phyloP scores from a whole-genome alignment of 139 green algal genomes.

The Desmodesmus armatus region DNA sequence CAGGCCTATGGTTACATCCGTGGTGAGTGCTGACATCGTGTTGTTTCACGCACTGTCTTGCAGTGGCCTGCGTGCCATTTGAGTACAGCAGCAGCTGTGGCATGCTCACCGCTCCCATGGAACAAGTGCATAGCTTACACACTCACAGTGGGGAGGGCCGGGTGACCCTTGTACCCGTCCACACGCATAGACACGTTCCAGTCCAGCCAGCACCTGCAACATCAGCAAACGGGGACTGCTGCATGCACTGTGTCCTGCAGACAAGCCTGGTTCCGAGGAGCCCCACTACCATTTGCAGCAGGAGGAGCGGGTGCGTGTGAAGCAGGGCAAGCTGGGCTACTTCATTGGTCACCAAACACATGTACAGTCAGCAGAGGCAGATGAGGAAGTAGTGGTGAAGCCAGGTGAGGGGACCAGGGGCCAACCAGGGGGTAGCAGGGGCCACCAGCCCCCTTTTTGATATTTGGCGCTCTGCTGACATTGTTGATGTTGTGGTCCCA shows the following conservation, averaged over 20 bases:
- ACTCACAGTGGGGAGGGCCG: too few species aligned
- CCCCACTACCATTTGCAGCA: conserved; percentile 28
- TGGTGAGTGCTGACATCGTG: conserved; percentile 5
- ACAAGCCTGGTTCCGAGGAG: conserved; percentile 34
- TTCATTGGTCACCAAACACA: conserved; percentile 32
- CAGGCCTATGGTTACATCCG: conserved; percentile 24
- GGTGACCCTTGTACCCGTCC: too few species aligned
- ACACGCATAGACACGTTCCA: too few species aligned
- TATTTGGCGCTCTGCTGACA: too few species aligned
- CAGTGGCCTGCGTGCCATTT: too few species aligned
- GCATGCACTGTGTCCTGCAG: background rate
- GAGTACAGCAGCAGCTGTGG: too few species aligned
- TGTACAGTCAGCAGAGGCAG: conserved; percentile 21
- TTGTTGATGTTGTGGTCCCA: too few species aligned
- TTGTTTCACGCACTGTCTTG: too few species aligned
- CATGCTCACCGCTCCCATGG: too few species aligned
- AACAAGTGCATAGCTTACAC: background rate
- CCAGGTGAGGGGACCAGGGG: conserved; percentile 37
- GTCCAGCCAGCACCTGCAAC: too few species aligned
- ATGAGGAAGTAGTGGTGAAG: conserved; percentile 13
- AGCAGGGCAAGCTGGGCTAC: conserved; percentile 42
- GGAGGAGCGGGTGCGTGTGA: conserved; percentile 20
- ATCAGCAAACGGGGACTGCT: background rate
- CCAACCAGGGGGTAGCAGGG: too few species aligned
- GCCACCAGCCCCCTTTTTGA: too few species aligned